Evolutionary conservation across 257 asterid species (phyloP).

Genomic region (Capsicum chinense): DNA sequence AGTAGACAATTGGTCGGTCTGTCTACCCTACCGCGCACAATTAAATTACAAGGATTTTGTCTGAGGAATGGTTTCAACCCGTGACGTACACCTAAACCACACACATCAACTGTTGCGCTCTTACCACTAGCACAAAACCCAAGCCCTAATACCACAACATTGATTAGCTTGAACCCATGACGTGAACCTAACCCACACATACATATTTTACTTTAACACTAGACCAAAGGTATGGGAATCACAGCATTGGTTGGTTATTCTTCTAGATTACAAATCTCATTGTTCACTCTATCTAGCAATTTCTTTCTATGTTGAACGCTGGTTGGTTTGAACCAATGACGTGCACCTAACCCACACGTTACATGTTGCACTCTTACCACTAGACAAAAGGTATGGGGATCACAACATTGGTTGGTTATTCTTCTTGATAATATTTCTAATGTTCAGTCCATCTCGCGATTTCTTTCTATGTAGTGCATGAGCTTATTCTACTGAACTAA

Average conservation of each 20-base stretch:
- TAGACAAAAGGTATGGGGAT: background rate
- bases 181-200: too few relatives aligned
- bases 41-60: background rate
- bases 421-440: background rate
- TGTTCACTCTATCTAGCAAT: too few relatives aligned
- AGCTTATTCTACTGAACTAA: background rate
- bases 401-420: background rate
- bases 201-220: too few relatives aligned
- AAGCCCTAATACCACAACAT: too few relatives aligned
- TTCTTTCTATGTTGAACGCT: background rate
- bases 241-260: too few relatives aligned
- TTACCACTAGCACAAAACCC: background rate
- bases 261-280: too few relatives aligned
- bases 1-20: background rate
- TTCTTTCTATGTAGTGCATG: slow-evolving; percentile 1
- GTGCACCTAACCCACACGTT: background rate
- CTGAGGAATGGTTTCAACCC: background rate
- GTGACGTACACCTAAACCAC: background rate
- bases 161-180: too few relatives aligned
- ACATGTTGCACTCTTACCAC: background rate
- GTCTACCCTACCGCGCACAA: background rate
- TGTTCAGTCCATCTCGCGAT: slow-evolving; percentile 2
- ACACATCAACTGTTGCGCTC: background rate
- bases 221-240: too few relatives aligned
- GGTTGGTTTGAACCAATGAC: background rate